These are phyloP conservation scores for Orychophragmus violaceus DNA, from an alignment of 345 rosid genomes.

Conservation along the genomic window DNA sequence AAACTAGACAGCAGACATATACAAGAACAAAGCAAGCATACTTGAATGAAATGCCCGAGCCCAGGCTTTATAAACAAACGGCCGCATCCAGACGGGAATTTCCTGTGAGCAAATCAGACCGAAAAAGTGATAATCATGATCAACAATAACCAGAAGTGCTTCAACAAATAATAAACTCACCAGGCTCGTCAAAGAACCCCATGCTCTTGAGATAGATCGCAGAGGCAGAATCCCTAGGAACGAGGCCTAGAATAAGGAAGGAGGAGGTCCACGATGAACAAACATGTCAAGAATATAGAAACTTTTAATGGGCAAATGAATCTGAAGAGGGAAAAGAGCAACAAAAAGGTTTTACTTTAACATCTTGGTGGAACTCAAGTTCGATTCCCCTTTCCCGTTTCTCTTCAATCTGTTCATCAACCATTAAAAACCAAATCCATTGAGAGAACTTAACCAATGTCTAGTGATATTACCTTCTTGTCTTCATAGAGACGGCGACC, in stretches of 20 bases:
- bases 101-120: slow-evolving; percentile 40
- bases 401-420: slow-evolving; percentile 59
- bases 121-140: slow-evolving; percentile 20
- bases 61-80: slow-evolving; percentile 78
- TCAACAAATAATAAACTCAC: slow-evolving; percentile 38
- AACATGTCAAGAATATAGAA: neutral
- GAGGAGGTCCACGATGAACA: neutral
- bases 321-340: neutral
- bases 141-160: neutral
- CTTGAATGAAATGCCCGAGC: slow-evolving; percentile 94
- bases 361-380: slow-evolving; percentile 71
- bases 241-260: slow-evolving; percentile 61
- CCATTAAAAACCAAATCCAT: slow-evolving; percentile 3
- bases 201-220: slow-evolving; percentile 76
- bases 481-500: slow-evolving; percentile 87
- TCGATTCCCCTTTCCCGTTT: slow-evolving; percentile 78
- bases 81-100: slow-evolving; percentile 75
- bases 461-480: slow-evolving; percentile 48
- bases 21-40: slow-evolving; percentile 32
- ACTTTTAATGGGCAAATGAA: neutral
- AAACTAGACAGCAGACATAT: neutral
- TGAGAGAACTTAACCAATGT: neutral
- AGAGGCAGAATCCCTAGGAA: slow-evolving; percentile 74
- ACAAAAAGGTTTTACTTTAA: slow-evolving; percentile 39
- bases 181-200: slow-evolving; percentile 56